Percentiles rank a stretch among this genome's conserved stretches.
Evolutionary conservation across 805 yeast genomes (phyloP).

Genomic region (Phaffomyces opuntiae): DNA sequence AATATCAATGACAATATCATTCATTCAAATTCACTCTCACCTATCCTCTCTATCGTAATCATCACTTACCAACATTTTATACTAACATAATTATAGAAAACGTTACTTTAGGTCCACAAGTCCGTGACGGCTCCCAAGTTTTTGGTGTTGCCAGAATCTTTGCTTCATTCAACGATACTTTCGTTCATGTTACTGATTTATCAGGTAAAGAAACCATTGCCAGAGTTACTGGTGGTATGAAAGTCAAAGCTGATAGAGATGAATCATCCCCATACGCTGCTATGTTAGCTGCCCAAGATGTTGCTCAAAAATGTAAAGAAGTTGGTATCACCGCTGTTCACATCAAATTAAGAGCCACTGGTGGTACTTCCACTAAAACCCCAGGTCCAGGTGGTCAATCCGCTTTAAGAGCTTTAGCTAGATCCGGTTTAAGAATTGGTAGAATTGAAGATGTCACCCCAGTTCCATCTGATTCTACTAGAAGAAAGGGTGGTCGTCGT

Average conservation of each 20-base stretch:
- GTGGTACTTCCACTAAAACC: constrained; percentile 99
- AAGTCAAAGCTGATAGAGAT: constrained; percentile 99
- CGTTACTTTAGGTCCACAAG: constrained; percentile 74
- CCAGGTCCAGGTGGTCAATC: constrained; percentile 99
- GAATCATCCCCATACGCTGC: constrained; percentile 99
- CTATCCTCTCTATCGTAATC: too few relatives aligned
- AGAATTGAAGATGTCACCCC: constrained; percentile 99
- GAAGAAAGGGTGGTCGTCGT: constrained; percentile 99
- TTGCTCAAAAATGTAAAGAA: constrained; percentile 97
- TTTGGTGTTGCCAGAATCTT: constrained; percentile 99
- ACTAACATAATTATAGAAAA: constrained; percentile 33
- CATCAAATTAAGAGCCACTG: constrained; percentile 99
- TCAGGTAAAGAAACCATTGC: constrained; percentile 99
- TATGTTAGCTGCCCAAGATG: constrained; percentile 99
- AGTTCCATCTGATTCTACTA: constrained; percentile 99
- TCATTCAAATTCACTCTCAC: not conserved
- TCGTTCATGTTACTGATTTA: constrained; percentile 98
- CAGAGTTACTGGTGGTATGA: constrained; percentile 99
- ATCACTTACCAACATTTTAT: not conserved
- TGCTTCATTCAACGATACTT: constrained; percentile 99
- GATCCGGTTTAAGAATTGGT: constrained; percentile 99
- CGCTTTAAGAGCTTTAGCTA: constrained; percentile 97
- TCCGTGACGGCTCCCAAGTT: constrained; percentile 97
- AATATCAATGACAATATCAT: too few relatives aligned
- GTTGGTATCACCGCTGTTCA: constrained; percentile 99